These are phyloP conservation scores for Fusarium metavorans DNA, from an alignment of 2,329 filamentous ascomycete genomes.

Conservation along the genomic window DNA sequence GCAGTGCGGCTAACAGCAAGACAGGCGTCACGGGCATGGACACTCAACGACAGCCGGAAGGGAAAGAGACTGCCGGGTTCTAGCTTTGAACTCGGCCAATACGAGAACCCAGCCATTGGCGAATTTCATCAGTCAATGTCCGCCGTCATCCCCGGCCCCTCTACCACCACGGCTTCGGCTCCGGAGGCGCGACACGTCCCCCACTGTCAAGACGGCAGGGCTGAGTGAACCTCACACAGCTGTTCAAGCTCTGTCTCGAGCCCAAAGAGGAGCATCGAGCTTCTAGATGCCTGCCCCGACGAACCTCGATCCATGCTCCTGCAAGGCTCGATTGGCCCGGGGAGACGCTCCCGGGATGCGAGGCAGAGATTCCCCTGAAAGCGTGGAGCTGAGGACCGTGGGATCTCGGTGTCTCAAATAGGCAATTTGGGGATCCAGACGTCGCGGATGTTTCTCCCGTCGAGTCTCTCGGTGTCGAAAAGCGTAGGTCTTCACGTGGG, in stretches of 20 bases:
- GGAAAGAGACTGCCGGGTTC: constrained; percentile 11
- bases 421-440: constrained; percentile 26
- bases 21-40: constrained; percentile 9
- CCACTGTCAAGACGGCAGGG: constrained; percentile 15
- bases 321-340: constrained; percentile 28
- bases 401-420: constrained; percentile 39
- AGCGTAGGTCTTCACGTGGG: constrained; percentile 43
- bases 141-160: not conserved
- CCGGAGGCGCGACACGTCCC: not conserved
- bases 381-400: constrained; percentile 27
- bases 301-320: constrained; percentile 5
- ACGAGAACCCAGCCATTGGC: not conserved
- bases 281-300: constrained; percentile 16
- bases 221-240: constrained; percentile 22
- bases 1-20: not conserved
- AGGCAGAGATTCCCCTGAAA: constrained; percentile 33
- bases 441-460: constrained; percentile 20
- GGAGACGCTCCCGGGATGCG: constrained; percentile 22
- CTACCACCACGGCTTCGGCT: not conserved
- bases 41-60: constrained; percentile 17
- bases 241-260: constrained; percentile 5
- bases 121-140: not conserved
- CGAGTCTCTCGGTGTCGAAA: constrained; percentile 42
- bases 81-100: not conserved
- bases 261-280: not conserved